Base-by-base conservation (phyloP, 192 early-diverging fungal genomes). In the Coemansia sp. region DNA sequence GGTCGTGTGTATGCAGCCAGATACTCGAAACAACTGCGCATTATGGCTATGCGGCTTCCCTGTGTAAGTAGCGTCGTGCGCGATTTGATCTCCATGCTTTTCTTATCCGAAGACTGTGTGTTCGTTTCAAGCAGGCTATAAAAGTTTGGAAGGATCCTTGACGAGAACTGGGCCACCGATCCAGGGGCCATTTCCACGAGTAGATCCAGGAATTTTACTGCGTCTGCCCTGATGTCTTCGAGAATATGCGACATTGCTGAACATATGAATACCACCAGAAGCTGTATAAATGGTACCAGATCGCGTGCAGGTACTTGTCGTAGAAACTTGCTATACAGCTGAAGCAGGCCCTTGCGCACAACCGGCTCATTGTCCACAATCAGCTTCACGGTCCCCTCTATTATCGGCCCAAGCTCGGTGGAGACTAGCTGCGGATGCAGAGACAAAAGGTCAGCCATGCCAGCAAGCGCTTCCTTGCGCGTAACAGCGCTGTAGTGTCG, bases 171-270 rank as follows among this genome's bases (percentile, higher is more conserved):
- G 11, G 85, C 85, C 9, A 92, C 81, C 2, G 88, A 62, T 8
- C 76, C 82, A 10, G 91, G 92, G 33, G 83, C 87, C 1, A 86
- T 66, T 2, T 85, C 83, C 14, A 87, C 73, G 86, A 90, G 91
- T 23, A 89, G 56, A 66, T 91, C 87, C 74, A 96, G 83, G 61
- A 93, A 87, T 69, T 85, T 84, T 32, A 93, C 81, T 0, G 90
- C 90, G 69, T 93, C 93, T 11, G 85, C 70, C n/a, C 93, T 79
- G 59, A 96, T 86, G 68, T 93, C 92, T 59, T 94, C 92, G 55
- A 87, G 77, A 33, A 96, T 94, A 72, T 94, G 93, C 7, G 93
- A 93, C 87, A 94, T 92, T 19, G 88, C 92, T 14, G 93, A 91
- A 74, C 90, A 93, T 5, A 88, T 89, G 61, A 89, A 93, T 4